phyloP scores from a whole-genome alignment of 352 stramenopile genomes.

The Phytophthora brassicae region DNA sequence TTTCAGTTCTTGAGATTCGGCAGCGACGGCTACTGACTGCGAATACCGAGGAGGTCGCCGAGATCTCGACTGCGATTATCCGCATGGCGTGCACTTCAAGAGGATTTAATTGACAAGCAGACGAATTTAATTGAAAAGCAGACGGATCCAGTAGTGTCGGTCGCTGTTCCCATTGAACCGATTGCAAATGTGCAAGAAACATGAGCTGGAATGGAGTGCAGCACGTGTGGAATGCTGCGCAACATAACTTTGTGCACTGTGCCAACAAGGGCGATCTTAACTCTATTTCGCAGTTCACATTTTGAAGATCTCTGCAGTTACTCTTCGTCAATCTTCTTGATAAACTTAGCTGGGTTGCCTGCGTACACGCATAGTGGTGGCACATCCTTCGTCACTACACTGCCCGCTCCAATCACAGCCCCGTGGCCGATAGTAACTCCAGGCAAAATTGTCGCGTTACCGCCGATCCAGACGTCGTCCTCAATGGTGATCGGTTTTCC shows the following conservation, averaged over 20 bases:
- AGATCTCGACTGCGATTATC: constrained; percentile 28
- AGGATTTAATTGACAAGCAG: constrained; percentile 40
- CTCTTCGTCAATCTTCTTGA: constrained; percentile 57
- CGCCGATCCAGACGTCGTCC: constrained; percentile 86
- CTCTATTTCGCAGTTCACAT: no score
- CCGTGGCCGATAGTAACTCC: constrained; percentile 63
- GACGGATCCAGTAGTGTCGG: constrained; percentile 8
- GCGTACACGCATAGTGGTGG: constrained; percentile 55
- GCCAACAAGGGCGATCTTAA: no score
- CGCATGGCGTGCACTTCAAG: constrained; percentile 32
- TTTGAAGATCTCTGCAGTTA: constrained; percentile 6
- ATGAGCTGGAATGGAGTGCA: not conserved
- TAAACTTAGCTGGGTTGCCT: constrained; percentile 75
- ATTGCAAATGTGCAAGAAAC: constrained; percentile 13
- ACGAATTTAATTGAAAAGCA: no score
- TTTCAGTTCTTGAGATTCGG: constrained; percentile 18
- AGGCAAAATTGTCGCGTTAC: constrained; percentile 54
- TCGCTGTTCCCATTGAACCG: constrained; percentile 17
- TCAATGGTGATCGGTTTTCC: constrained; percentile 76
- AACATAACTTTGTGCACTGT: constrained; percentile 5
- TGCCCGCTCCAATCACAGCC: constrained; percentile 70
- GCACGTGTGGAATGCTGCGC: constrained; percentile 14
- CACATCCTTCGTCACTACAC: constrained; percentile 82
- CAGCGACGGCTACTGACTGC: constrained; percentile 9
- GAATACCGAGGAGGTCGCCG: constrained; percentile 25